Evolutionary conservation across 192 early-diverging fungal species (phyloP), one percentile per base, ranked within the genome.

Genomic region (Physocladia obscura): DNA sequence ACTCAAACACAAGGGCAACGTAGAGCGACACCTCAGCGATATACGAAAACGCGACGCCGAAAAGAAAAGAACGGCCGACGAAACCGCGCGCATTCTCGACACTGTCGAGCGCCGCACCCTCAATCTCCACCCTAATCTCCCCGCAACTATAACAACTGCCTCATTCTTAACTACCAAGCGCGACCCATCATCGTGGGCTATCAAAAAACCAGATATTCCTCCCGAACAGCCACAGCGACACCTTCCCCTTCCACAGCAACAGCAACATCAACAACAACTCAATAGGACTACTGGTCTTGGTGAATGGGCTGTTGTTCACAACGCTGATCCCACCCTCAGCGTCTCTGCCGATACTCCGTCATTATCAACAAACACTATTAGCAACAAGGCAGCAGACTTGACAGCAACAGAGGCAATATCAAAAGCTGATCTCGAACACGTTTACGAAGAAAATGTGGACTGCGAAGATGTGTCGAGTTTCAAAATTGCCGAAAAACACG

Each of bases 1-100:
- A 15, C 79, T 77, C 38, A 89, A 90, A 40, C 93, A 95, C 80
- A 93, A 91, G 73, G 89, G 91, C n/a, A 90, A 89, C 71, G 87
- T 92, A 1, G 89, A 90, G 67, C 79, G 80, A 35, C 92, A 90
- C 67, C 57, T 95, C 40, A 85, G 89, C 24, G 80, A 89, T 49
- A 81, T 90, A 30, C 80, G 86, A 48, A 87, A 87, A 59, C 67
- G 72, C 4, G 81, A 84, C 26, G 82, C 82, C 21, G 83, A 84
- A 31, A 84, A 85, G 75, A 71, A 86, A 32, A 71, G 81, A 62
- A 73, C 74, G 58, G 85, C 92, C 69, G 78, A 88, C 40, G 83
- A 92, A 38, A 84, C 77, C 36, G 24, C 19, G 8, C 6, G 52
- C 6, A 91, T 93, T 19, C 32, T 57, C 2, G 57, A 37, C n/a